Evolutionary conservation across 768 basidiomycete species (phyloP).

Genomic region (Boletellus ananas): DNA sequence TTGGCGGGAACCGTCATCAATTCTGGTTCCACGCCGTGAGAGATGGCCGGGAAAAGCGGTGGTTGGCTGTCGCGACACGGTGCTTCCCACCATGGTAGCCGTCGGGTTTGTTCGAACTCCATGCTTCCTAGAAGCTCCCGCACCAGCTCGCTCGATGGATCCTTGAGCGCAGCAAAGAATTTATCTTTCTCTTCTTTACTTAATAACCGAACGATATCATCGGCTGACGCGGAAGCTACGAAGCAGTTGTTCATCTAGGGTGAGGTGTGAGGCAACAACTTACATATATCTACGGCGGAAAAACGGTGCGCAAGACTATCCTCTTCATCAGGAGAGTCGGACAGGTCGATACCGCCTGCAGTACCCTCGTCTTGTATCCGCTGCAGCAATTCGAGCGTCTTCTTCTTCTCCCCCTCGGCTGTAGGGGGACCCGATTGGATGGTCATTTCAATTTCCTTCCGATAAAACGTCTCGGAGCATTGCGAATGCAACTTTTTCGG

Average conservation of each 20-base stretch:
- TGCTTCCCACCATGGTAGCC: slow-evolving; percentile 74
- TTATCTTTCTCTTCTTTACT: slow-evolving; percentile 54
- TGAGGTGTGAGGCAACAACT: slow-evolving; percentile 13
- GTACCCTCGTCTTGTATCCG: slow-evolving; percentile 63
- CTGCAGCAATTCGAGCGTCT: slow-evolving; percentile 69
- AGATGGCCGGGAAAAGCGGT: slow-evolving; percentile 1
- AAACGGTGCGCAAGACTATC: slow-evolving; percentile 50
- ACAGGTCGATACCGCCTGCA: slow-evolving; percentile 35
- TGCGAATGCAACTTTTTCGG: slow-evolving; percentile 49
- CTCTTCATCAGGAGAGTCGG: slow-evolving; percentile 34
- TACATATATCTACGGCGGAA: slow-evolving; percentile 59
- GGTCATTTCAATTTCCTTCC: slow-evolving; percentile 63
- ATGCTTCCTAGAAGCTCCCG: slow-evolving; percentile 57
- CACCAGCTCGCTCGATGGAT: slow-evolving; percentile 61
- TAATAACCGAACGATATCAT: slow-evolving; percentile 59
- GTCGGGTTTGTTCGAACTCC: slow-evolving; percentile 46
- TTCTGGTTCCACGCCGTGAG: slow-evolving; percentile 39
- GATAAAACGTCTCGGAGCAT: slow-evolving; percentile 83
- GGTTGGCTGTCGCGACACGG: slow-evolving; percentile 1
- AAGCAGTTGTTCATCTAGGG: neutral
- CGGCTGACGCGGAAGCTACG: slow-evolving; percentile 52
- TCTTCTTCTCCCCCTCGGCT: slow-evolving; percentile 50
- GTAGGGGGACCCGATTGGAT: slow-evolving; percentile 55
- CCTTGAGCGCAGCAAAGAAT: slow-evolving; percentile 55
- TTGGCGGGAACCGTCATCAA: slow-evolving; percentile 45